A percentile compares a stretch with the other conserved stretches of the same genome.
These are phyloP conservation scores for Dictyostelium purpureum DNA, from an alignment of 78 protist genomes.

Conservation along the genomic window DNA sequence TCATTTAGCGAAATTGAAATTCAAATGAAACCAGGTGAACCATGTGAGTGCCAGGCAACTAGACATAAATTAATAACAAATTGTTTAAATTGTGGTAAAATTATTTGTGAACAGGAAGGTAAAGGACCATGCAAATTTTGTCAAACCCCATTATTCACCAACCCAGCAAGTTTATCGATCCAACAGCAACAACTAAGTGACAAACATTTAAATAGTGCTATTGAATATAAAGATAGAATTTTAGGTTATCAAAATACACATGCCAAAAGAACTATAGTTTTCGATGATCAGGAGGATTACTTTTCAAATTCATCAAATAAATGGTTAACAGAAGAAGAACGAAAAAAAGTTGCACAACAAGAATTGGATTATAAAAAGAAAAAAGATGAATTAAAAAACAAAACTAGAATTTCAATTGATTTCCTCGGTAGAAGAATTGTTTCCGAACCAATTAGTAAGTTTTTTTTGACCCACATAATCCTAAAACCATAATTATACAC, in stretches of 20 bases:
- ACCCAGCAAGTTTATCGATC: conserved; percentile 9
- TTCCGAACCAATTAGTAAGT: neutral
- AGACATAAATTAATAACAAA: conserved; percentile 66
- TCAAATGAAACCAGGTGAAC: conserved; percentile 41
- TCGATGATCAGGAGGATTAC: conserved; percentile 89
- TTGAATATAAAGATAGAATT: conserved; percentile 72
- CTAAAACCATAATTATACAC: no score
- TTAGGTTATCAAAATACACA: conserved; percentile 77
- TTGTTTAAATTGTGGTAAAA: conserved; percentile 85
- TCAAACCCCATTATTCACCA: conserved; percentile 34
- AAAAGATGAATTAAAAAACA: conserved; percentile 20
- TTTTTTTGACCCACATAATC: no score
- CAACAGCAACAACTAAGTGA: conserved; percentile 11
- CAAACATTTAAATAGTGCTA: neutral
- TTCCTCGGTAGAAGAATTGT: conserved; percentile 38
- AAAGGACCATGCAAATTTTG: conserved; percentile 85
- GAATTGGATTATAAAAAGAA: conserved; percentile 22
- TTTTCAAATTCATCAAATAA: conserved; percentile 40
- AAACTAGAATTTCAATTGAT: conserved; percentile 28
- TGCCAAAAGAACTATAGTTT: conserved; percentile 79
- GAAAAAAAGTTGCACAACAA: conserved; percentile 22
- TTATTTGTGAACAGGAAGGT: conserved; percentile 88
- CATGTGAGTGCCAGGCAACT: conserved; percentile 84
- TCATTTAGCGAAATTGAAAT: conserved; percentile 50
- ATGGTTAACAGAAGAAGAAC: conserved; percentile 79